Evolutionary conservation across 805 yeast species (phyloP).

Genomic region (Tetrapisispora taiwanensis): DNA sequence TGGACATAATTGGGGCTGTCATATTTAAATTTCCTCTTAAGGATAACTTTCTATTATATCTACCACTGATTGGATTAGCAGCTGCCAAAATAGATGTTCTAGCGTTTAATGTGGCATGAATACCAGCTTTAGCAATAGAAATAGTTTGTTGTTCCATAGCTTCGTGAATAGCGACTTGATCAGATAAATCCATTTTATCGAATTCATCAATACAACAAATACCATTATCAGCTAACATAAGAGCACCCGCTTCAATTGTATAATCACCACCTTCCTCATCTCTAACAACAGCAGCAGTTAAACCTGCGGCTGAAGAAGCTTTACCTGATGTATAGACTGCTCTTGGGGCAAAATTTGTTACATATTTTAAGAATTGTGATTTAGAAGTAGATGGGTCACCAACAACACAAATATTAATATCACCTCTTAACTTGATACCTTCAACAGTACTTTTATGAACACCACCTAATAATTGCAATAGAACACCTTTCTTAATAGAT

Average conservation of each 20-base stretch:
- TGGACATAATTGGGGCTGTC: slow-evolving; percentile 98
- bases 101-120: slow-evolving; percentile 94
- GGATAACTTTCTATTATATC: slow-evolving; percentile 81
- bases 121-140: slow-evolving; percentile 97
- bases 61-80: slow-evolving; percentile 97
- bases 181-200: slow-evolving; percentile 91
- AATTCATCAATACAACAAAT: slow-evolving; percentile 98
- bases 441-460: slow-evolving; percentile 90
- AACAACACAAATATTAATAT: slow-evolving; percentile 88
- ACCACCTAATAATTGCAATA: slow-evolving; percentile 85
- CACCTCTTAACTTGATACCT: slow-evolving; percentile 93
- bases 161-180: slow-evolving; percentile 97
- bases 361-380: slow-evolving; percentile 91
- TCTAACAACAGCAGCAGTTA: slow-evolving; percentile 94
- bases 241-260: slow-evolving; percentile 96
- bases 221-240: slow-evolving; percentile 97
- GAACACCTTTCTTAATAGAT: slow-evolving; percentile 80
- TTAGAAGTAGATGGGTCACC: slow-evolving; percentile 98
- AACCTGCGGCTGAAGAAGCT: slow-evolving; percentile 97
- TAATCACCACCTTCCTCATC: slow-evolving; percentile 97
- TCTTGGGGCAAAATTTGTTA: slow-evolving; percentile 82
- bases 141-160: slow-evolving; percentile 99
- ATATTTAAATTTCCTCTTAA: slow-evolving; percentile 79
- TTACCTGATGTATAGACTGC: slow-evolving; percentile 96
- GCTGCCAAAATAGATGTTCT: slow-evolving; percentile 95